Percentiles rank a stretch among this genome's conserved stretches.
These are phyloP conservation scores for Mycena galericulata DNA, from an alignment of 768 basidiomycete genomes.

Conservation along the genomic window DNA sequence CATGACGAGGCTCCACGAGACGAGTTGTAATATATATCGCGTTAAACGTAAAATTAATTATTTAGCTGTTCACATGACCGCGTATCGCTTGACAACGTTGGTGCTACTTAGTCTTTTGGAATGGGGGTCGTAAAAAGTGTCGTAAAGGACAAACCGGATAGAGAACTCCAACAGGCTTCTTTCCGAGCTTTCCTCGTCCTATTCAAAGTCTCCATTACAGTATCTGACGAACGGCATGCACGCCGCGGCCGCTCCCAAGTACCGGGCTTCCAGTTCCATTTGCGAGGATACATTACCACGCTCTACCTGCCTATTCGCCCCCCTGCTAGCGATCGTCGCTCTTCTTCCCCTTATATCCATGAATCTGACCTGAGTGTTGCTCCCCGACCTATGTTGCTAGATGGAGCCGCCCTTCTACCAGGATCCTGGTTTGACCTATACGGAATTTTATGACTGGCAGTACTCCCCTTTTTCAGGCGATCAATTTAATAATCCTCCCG, in stretches of 20 bases:
- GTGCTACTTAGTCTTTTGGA: too few relatives aligned
- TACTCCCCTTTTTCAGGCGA: background rate
- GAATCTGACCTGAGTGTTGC: background rate
- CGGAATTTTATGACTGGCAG: slow-evolving; percentile 1
- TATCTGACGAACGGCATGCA: too few relatives aligned
- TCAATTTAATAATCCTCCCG: slow-evolving; percentile 43
- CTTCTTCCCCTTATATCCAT: background rate
- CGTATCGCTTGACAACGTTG: too few relatives aligned
- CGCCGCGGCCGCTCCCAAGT: background rate
- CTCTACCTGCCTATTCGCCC: background rate
- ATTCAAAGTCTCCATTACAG: too few relatives aligned
- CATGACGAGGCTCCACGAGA: slow-evolving; percentile 26
- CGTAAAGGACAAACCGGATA: too few relatives aligned
- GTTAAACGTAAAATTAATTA: too few relatives aligned
- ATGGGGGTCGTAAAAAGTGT: too few relatives aligned
- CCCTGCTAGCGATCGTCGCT: background rate
- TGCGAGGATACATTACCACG: slow-evolving; percentile 1
- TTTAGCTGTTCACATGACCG: too few relatives aligned
- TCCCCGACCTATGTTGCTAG: background rate
- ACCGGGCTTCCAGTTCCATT: background rate
- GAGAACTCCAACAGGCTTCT: too few relatives aligned
- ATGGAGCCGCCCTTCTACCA: background rate
- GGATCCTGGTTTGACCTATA: background rate
- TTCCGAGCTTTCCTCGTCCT: too few relatives aligned
- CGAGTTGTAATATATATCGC: slow-evolving; percentile 32